Evolutionary conservation across 225 moss, liverwort and hornwort genomes (phyloP), one percentile per base, ranked within the genome.

Genomic region (Sphagnum contortum): DNA sequence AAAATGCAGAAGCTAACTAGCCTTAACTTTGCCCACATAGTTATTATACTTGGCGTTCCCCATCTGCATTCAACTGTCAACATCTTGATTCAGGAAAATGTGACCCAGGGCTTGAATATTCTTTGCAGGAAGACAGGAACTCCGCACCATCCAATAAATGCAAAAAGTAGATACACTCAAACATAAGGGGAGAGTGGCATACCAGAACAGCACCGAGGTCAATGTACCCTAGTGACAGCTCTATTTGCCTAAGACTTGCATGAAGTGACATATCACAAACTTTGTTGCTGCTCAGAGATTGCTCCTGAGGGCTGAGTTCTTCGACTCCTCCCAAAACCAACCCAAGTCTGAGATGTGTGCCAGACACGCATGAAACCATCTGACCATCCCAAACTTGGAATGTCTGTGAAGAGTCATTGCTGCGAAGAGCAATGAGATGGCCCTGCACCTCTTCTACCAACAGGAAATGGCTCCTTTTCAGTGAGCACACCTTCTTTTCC

Each of bases 181-280:
- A 29, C 29, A 29, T 29, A 29, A 29, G 29, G 29, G 29, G 29
- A 29, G 29, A 29, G 29, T 29, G 29, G 29, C 29, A 29, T 29
- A 29, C 29, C 29, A 29, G 29, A 29, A 29, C 29, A 29, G 29
- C 29, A 29, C 29, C 12, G 54, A 56, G 55, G 45, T 62, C 62
- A 48, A 70, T 13, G 62, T 53, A 55, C 4, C 69, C 69, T 56
- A 70, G 62, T 13, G 48, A 47, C 61, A 70, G 55, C 54, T 62
- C 47, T 55, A 70, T n/a, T 62, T 70, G 62, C 13, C 48, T 48
- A 12, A 70, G 50, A 46, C 47, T 63, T 54, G 62, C 61, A 44
- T 29, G 13, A 55, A 70, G 51, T 7, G 62, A 70, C 12, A 62
- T 12, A 8, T 48, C 8, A 48, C 11, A 60, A 61, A 13, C 7